Conservation (phyloP, 257 asterid genomes). For the Solanum piurae region DNA sequence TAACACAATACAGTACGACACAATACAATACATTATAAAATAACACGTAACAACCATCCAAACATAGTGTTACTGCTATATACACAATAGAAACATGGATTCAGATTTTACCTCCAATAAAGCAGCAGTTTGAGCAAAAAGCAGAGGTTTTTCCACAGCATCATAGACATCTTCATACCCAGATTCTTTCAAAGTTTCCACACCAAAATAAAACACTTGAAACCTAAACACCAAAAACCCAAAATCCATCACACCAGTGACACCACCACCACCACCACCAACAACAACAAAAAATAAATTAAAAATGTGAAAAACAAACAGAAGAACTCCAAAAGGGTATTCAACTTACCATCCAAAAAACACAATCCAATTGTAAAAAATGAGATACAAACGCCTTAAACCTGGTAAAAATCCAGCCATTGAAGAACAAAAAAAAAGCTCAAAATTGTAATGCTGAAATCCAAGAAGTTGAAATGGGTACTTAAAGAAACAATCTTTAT, state of each 20-base stretch:
- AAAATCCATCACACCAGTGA: neutral
- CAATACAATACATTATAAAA: too few relatives aligned
- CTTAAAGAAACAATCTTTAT: neutral
- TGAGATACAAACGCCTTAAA: constrained; percentile 52
- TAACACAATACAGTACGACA: too few relatives aligned
- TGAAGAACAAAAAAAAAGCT: neutral
- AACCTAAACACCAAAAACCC: constrained; percentile 16
- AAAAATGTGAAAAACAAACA: neutral
- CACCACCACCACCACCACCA: neutral
- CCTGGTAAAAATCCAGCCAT: constrained; percentile 50
- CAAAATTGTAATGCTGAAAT: neutral
- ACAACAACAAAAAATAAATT: neutral
- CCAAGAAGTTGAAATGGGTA: neutral
- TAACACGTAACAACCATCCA: neutral
- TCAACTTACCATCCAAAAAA: constrained; percentile 58
- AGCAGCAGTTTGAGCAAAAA: constrained; percentile 79
- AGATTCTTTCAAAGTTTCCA: constrained; percentile 29
- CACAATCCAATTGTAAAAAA: constrained; percentile 62
- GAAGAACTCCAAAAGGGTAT: neutral
- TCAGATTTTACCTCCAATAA: neutral
- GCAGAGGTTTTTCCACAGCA: constrained; percentile 64
- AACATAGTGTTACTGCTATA: neutral
- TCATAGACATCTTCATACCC: constrained; percentile 40
- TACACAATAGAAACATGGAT: neutral
- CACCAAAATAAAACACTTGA: constrained; percentile 60